These are phyloP conservation scores for Fusarium sp. DNA, from an alignment of 2,329 filamentous ascomycete genomes.

Conservation along the genomic window DNA sequence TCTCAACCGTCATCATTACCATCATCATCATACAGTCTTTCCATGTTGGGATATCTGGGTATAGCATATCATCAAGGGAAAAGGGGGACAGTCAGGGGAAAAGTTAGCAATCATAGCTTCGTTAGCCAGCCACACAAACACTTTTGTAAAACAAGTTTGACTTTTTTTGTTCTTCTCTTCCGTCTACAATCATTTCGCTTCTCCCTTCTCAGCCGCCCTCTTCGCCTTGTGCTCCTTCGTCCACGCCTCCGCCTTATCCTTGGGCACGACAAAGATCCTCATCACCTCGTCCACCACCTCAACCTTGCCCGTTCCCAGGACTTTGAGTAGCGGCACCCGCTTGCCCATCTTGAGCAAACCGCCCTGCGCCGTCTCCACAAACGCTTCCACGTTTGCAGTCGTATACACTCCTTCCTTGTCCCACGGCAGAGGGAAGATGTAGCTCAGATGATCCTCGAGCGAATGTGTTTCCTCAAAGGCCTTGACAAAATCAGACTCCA, in stretches of 20 bases:
- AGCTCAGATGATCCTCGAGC: slow-evolving; percentile 81
- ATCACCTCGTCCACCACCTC: slow-evolving; percentile 91
- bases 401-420: slow-evolving; percentile 77
- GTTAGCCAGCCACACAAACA: slow-evolving; percentile 11
- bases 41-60: not conserved
- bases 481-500: slow-evolving; percentile 92
- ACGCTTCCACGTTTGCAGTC: slow-evolving; percentile 79
- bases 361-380: slow-evolving; percentile 83
- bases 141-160: slow-evolving; percentile 7
- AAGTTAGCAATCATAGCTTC: slow-evolving; percentile 17
- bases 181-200: slow-evolving; percentile 20
- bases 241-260: slow-evolving; percentile 76
- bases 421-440: slow-evolving; percentile 92
- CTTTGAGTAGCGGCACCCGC: slow-evolving; percentile 81
- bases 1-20: slow-evolving; percentile 3
- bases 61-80: slow-evolving; percentile 9
- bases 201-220: slow-evolving; percentile 64
- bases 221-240: slow-evolving; percentile 86
- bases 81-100: slow-evolving; percentile 6
- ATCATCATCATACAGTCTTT: not conserved
- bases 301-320: slow-evolving; percentile 80
- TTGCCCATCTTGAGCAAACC: slow-evolving; percentile 91
- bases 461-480: slow-evolving; percentile 82
- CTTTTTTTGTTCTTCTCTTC: slow-evolving; percentile 19
- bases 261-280: slow-evolving; percentile 84